Base-by-base conservation (phyloP, 2,329 filamentous ascomycete genomes). In the Corniculantispora saksenae region DNA sequence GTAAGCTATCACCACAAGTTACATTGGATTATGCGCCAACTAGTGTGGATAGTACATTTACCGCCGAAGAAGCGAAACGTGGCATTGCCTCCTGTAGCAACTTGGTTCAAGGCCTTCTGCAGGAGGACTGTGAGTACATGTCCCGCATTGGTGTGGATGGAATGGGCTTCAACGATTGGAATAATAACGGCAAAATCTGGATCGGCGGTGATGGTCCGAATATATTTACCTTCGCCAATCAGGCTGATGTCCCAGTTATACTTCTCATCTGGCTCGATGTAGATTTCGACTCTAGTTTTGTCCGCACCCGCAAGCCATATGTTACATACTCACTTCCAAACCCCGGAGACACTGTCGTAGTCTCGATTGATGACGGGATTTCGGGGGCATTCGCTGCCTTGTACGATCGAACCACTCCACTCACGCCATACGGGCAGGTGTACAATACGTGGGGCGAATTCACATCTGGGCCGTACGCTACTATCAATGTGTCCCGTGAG, bases 391-490 rank as follows among this genome's bases (percentile, higher is more conserved):
- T 74, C 77, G 25, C 76, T 71, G 71, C 79, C 5, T 72, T 75
- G 21, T 71, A 79, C 35, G 77, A 74, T 71, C 61, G 69, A 61
- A 61, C 64, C 54, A 74, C 71, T 6, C 38, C 68, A 17, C 70
- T 76, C 66, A 77, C 74, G 35, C 65, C 66, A 63, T 75, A 69
- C 63, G 80, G 80, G 47, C 78, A 79, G 70, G 69, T 81, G 57
- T 68, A 70, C 67, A 76, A 82, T 68, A 81, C 80, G 32, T 81
- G 80, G 78, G 77, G 74, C 63, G 80, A 82, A 73, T 78, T 76
- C 64, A 81, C 75, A 63, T 78, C 77, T 54, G 76, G 76, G 55
- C 63, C 50, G 2, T 72, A 66, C 21, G 79, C 78, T 67, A 76
- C 75, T 50, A 76, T 80, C 64, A 77, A 82, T 68, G 73, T 82